phyloP scores from a whole-genome alignment of 441 rosid genomes.

The Adansonia rubrostipa region DNA sequence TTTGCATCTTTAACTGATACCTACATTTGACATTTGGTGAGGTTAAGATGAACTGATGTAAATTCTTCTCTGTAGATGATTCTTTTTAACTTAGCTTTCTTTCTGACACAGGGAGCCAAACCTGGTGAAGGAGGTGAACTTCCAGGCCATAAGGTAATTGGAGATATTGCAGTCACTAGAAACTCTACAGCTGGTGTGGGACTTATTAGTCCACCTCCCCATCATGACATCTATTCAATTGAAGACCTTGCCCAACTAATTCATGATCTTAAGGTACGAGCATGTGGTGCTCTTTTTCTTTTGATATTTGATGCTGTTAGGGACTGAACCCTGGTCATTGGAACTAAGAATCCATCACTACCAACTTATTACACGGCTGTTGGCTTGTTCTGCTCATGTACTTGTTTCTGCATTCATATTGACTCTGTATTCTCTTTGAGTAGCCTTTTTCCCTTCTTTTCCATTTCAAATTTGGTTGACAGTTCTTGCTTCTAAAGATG shows the following conservation, averaged over 20 bases:
- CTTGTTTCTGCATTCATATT: not conserved
- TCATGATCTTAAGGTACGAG: conserved; percentile 93
- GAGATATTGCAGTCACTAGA: conserved; percentile 95
- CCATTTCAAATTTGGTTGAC: not conserved
- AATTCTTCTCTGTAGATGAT: conserved; percentile 27
- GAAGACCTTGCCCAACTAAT: conserved; percentile 99
- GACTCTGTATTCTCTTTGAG: not conserved
- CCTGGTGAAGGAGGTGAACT: conserved; percentile 99
- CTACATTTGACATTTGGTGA: conserved; percentile 52
- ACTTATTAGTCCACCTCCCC: conserved; percentile 99
- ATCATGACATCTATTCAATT: conserved; percentile 98
- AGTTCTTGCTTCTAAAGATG: not conserved
- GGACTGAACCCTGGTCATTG: not conserved
- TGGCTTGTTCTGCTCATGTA: not conserved
- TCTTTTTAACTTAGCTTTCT: conserved; percentile 30
- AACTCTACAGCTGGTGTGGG: conserved; percentile 99
- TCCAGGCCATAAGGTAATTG: conserved; percentile 99
- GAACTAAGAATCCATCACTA: not conserved
- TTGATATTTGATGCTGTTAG: not conserved
- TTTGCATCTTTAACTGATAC: conserved; percentile 54
- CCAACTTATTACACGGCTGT: not conserved
- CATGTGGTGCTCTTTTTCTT: not conserved
- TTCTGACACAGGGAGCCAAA: conserved; percentile 85
- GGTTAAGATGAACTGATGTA: conserved; percentile 40
- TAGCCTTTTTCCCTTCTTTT: not conserved